Evolutionary conservation across 228 moss, liverwort and hornwort genomes (phyloP).

Genomic region (Sphagnum fallax): DNA sequence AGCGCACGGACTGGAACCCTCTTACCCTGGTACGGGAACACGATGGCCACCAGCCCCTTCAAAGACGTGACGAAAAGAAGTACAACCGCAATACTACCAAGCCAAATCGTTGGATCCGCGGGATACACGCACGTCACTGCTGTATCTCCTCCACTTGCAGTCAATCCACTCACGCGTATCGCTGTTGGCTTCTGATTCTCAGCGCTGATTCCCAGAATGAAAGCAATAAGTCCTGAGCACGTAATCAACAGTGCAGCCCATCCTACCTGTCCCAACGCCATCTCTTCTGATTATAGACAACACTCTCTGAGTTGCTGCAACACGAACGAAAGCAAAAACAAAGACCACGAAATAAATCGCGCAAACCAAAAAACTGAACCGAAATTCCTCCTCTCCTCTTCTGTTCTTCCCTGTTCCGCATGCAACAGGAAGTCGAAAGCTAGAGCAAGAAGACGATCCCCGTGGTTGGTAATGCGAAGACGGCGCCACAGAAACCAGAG

Average conservation of each 20-base stretch:
- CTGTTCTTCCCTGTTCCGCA: too few species aligned
- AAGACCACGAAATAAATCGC: too few species aligned
- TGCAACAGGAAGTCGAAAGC: too few species aligned
- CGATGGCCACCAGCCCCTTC: conserved; percentile 38
- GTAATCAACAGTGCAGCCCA: conserved; percentile 39
- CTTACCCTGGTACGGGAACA: conserved; percentile 72
- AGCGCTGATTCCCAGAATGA: conserved; percentile 68
- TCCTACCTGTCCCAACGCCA: conserved; percentile 65
- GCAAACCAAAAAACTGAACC: too few species aligned
- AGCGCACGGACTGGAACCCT: conserved; percentile 37
- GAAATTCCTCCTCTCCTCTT: too few species aligned
- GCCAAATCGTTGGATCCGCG: conserved; percentile 48
- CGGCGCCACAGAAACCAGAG: too few species aligned
- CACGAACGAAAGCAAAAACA: too few species aligned
- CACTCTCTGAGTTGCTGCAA: too few species aligned
- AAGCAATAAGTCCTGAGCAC: conserved; percentile 63
- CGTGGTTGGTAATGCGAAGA: too few species aligned
- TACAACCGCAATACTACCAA: conserved; percentile 62
- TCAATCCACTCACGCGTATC: too few species aligned
- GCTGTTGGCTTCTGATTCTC: conserved; percentile 77
- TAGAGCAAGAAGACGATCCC: too few species aligned
- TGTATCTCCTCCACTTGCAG: too few species aligned
- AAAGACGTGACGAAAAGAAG: conserved; percentile 59
- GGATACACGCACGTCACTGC: conserved; percentile 48
- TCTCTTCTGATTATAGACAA: conserved; percentile 6